Evolutionary conservation across 1,284 basidiomycete genomes (phyloP).

Genomic region (Pterulicium gracile): DNA sequence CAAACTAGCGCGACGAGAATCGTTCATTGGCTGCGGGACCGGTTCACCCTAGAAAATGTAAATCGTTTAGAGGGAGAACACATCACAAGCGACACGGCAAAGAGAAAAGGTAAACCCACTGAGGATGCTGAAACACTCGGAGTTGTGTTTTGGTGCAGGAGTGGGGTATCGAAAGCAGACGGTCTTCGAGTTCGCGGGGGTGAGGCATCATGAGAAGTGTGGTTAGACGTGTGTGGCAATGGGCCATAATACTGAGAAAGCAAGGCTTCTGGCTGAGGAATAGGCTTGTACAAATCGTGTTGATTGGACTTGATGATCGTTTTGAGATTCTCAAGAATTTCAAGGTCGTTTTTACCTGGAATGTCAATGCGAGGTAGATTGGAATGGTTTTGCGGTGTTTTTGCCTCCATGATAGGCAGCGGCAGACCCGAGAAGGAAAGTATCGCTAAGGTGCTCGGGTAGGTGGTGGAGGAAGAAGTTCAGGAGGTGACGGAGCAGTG

Average conservation of each 20-base stretch:
- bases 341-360: slow-evolving; percentile 49
- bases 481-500: no score
- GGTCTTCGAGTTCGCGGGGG: no score
- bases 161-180: no score
- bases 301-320: slow-evolving; percentile 57
- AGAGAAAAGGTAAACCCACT: neutral
- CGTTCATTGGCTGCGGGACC: neutral
- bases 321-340: slow-evolving; percentile 63
- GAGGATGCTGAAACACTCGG: neutral
- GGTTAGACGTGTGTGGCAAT: slow-evolving; percentile 13
- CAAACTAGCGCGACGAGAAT: neutral
- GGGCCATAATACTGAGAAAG: slow-evolving; percentile 52
- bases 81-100: neutral
- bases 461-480: no score
- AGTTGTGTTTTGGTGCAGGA: no score
- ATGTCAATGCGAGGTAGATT: neutral
- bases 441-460: no score
- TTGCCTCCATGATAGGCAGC: neutral
- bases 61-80: neutral
- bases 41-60: neutral
- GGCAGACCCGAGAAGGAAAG: neutral
- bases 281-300: slow-evolving; percentile 54
- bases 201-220: no score
- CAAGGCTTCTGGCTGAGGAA: slow-evolving; percentile 52
- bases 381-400: neutral